A percentile compares a stretch with the other conserved stretches of the same genome.
These are phyloP conservation scores for Alectoria sarmentosa DNA, from an alignment of 495 filamentous ascomycete species.

Conservation along the genomic window DNA sequence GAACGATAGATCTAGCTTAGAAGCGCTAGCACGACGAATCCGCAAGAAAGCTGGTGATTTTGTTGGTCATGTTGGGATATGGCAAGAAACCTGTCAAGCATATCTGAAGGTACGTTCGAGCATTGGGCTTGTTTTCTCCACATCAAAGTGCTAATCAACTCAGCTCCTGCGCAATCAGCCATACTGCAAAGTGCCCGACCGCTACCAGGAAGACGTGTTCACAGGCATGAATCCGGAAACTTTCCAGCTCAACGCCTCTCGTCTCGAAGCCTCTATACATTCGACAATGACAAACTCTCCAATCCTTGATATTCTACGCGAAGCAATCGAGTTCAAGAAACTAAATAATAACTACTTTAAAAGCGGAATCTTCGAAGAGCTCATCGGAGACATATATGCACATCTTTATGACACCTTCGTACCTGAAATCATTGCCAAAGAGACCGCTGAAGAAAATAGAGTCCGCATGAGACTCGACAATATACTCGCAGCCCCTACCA, in stretches of 20 bases:
- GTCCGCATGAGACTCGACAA: constrained; percentile 55
- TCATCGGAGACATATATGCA: constrained; percentile 81
- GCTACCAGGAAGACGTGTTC: constrained; percentile 71
- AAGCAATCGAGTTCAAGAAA: constrained; percentile 81
- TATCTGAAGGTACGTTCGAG: constrained; percentile 52
- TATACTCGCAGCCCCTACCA: constrained; percentile 40
- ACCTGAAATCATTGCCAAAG: constrained; percentile 40
- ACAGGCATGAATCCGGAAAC: constrained; percentile 72
- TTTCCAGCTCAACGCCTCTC: constrained; percentile 56
- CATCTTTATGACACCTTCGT: constrained; percentile 59
- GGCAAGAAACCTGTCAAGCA: constrained; percentile 67
- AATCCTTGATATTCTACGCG: constrained; percentile 67
- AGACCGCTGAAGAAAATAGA: constrained; percentile 44
- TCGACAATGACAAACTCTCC: constrained; percentile 34
- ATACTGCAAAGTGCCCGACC: constrained; percentile 48
- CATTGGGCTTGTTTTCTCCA: not conserved
- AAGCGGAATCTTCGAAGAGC: constrained; percentile 73
- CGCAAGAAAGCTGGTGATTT: constrained; percentile 79
- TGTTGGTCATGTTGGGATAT: constrained; percentile 75
- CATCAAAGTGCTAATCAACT: constrained; percentile 1
- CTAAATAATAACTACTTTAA: constrained; percentile 90
- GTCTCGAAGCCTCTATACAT: constrained; percentile 47
- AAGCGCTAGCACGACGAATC: constrained; percentile 71
- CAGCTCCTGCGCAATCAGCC: constrained; percentile 61
- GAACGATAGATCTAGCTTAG: constrained; percentile 71